These are phyloP conservation scores for Rhizopogon vinicolor DNA, from an alignment of 768 basidiomycete species.

Conservation along the genomic window DNA sequence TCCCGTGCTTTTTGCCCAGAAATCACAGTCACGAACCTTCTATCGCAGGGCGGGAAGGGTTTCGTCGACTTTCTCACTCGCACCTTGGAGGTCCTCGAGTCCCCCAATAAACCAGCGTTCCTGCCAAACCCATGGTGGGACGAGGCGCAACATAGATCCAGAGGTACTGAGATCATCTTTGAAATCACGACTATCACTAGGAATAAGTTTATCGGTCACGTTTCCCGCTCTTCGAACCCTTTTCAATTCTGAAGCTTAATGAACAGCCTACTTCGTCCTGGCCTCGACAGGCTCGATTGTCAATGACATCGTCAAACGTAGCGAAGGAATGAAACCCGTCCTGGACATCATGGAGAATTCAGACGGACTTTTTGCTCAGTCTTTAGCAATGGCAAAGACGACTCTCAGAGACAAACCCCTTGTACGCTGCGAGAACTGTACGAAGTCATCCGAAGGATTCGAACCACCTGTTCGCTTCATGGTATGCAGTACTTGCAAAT, in stretches of 20 bases:
- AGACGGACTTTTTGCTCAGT: neutral
- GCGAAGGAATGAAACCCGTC: constrained; percentile 1
- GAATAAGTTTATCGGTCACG: constrained; percentile 15
- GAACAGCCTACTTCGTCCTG: constrained; percentile 6
- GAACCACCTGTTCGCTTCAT: constrained; percentile 12
- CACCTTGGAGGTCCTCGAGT: constrained; percentile 1
- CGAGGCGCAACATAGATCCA: constrained; percentile 1
- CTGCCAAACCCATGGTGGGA: constrained; percentile 1
- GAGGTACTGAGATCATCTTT: constrained; percentile 2
- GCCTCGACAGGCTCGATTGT: constrained; percentile 3
- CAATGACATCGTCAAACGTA: neutral
- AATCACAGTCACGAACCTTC: constrained; percentile 6
- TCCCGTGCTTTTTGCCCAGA: constrained; percentile 16
- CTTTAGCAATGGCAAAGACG: neutral
- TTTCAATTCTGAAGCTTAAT: neutral
- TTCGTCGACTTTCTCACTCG: constrained; percentile 3
- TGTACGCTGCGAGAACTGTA: constrained; percentile 16
- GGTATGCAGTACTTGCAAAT: constrained; percentile 17
- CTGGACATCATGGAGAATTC: constrained; percentile 3
- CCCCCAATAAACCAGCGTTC: neutral
- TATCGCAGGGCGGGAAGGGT: constrained; percentile 4
- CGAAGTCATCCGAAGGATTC: constrained; percentile 11
- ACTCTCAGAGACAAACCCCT: constrained; percentile 9
- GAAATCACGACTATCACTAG: constrained; percentile 7
- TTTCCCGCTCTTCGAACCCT: neutral